Base-by-base conservation (phyloP, 257 asterid genomes). In the Paulownia fortunei region DNA sequence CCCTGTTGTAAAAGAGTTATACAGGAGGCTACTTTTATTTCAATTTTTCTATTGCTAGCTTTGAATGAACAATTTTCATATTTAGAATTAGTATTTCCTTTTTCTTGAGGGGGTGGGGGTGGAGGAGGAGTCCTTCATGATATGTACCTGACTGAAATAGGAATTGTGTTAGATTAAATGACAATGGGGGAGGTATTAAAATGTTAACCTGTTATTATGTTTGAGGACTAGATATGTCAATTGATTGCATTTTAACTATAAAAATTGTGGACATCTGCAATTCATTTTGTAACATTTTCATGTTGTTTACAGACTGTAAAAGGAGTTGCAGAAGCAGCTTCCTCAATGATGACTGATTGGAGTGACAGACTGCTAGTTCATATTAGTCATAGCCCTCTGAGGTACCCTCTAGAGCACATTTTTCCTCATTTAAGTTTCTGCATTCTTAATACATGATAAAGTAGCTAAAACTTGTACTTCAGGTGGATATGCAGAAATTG, bases 401-500 rank as follows among this genome's bases (percentile, higher is more conserved):
- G 97, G 99, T 93, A 82, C 83, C 69, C 82, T 76, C 76, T 42
- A 21, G 60, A 60, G 47, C 59, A 36, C 6, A 36, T 42, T 34
- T 55, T 72, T 58, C 36, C 46, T 70, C 42, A 47, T 58, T 41
- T 76, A 70, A 51, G 5, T 59, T 69, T 63, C 64, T 21, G 27
- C 44, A 13, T 58, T 68, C 72, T 54, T 70, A 6, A 13, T 64
- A 58, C 30, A 55, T 79, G 21, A 59, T 79, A n/a, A 46, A 32
- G 59, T 74, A 69, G 34, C 51, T 76, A 16, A 69, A 73, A 34
- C 63, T 71, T 80, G 41, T 72, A 46, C 76, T 80, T 79, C 84
- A 93, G 99, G 85, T 93, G 98, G 98, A 87, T 93, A 46, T 93
- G 97, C 88, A 90, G 97, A 80, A 96, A 81, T 86, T 92, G 96